phyloP scores from a whole-genome alignment of 148 eudicot genomes.

The Fagopyrum tataricum region DNA sequence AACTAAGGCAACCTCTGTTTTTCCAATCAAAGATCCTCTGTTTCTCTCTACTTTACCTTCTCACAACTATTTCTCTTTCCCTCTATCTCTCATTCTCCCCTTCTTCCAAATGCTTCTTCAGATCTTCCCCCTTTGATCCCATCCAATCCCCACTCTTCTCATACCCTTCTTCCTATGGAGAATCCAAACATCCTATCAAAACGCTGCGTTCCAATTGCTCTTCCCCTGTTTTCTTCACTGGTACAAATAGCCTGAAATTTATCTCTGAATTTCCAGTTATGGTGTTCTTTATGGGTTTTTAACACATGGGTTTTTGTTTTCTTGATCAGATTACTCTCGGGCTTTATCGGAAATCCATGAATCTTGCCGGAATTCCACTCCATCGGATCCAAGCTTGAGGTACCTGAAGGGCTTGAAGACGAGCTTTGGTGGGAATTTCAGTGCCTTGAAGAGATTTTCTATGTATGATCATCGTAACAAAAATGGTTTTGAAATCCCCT shows the following conservation, averaged over 20 bases:
- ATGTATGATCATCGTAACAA: slow-evolving; percentile 40
- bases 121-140: slow-evolving; percentile 60
- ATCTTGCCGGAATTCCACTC: slow-evolving; percentile 23
- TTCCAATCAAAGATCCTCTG: slow-evolving; percentile 75
- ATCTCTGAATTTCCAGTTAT: too few relatives aligned
- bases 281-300: neutral
- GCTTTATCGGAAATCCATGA: slow-evolving; percentile 43
- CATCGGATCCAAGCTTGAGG: slow-evolving; percentile 23
- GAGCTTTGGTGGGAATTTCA: slow-evolving; percentile 71
- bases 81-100: slow-evolving; percentile 57
- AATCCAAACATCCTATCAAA: slow-evolving; percentile 77
- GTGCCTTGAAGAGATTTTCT: slow-evolving; percentile 39
- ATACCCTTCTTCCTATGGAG: slow-evolving; percentile 74
- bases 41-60: slow-evolving; percentile 62
- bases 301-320: neutral
- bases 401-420: slow-evolving; percentile 45
- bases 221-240: slow-evolving; percentile 86
- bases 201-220: slow-evolving; percentile 65
- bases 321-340: slow-evolving; percentile 48
- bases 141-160: slow-evolving; percentile 62
- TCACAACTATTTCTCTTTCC: slow-evolving; percentile 46
- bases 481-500: slow-evolving; percentile 42
- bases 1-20: slow-evolving; percentile 26
- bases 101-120: slow-evolving; percentile 62
- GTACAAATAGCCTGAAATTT: slow-evolving; percentile 20